Base-by-base conservation (phyloP, 2,329 filamentous ascomycete genomes). In the Xylariaceae sp. region DNA sequence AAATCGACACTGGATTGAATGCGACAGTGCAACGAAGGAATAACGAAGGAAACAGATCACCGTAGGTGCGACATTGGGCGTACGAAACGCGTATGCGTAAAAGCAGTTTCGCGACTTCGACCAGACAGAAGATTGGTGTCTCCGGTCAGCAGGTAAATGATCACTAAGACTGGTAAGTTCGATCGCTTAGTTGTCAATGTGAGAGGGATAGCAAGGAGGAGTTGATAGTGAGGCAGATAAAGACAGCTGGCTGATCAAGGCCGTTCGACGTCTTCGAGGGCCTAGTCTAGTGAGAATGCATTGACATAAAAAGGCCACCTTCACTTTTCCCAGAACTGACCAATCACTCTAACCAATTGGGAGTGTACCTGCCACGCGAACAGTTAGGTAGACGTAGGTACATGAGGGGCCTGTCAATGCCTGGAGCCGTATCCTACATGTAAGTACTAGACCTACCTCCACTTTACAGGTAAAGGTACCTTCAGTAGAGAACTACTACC, bases 251-350 rank as follows among this genome's bases (percentile, higher is more conserved):
- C 49, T 37, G 16, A 41, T 41, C 24, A 43, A 58, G 43, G 51
- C 45, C 39, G 26, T 27, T 55, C 44, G 11, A 48, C n/a, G 42
- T 43, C 51, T 44, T 30, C 39, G 37, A 33, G 40, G 44, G 42
- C 41, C 20, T 44, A 21, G 24, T 24, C 42, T 45, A 7, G 27
- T 57, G 46, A 47, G 36, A 37, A 46, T 33, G 41, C 49, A 21
- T 27, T 36, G 33, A 16, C 35, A 32, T 18, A 32, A 13, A 67
- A 66, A 67, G 65, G 65, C 65, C 65, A 67, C 65, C 63, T 67
- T 66, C 59, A 52, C 64, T 58, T 65, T 63, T 67, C 49, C 45
- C 50, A 39, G 50, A 42, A 43, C 50, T 13, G 33, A 30, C 55
- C 52, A 60, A 58, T 60, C 55, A 55, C 24, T 20, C 47, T 13